phyloP scores from a whole-genome alignment of 192 early-diverging fungal genomes.

The Backusella westeae region DNA sequence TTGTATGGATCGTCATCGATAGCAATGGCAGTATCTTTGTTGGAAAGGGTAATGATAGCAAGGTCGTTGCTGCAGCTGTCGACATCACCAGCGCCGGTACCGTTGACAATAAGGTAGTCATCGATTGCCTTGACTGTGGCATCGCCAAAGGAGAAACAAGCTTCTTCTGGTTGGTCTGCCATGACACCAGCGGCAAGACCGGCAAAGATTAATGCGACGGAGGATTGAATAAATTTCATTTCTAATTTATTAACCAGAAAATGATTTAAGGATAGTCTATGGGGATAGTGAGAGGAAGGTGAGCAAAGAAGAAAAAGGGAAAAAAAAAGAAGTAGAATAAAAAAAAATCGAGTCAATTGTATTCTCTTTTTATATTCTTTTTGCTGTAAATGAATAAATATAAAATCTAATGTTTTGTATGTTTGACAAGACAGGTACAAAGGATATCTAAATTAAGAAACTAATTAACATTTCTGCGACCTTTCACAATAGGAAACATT shows the following conservation, averaged over 20 bases:
- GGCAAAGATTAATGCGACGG: not conserved
- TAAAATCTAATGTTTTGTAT: not conserved
- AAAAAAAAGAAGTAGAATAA: not conserved
- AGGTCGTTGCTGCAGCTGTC: not conserved
- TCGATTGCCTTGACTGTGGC: not conserved
- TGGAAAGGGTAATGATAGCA: not conserved
- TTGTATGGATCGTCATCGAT: not conserved
- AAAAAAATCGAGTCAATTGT: not conserved
- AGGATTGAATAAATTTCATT: constrained; percentile 2
- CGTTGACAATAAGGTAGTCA: not conserved
- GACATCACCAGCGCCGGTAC: not conserved
- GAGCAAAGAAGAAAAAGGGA: not conserved
- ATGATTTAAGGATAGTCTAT: not conserved
- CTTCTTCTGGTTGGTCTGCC: not conserved
- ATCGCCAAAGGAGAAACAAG: not conserved
- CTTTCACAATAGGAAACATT: not conserved
- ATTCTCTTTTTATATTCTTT: not conserved
- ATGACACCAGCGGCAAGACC: not conserved
- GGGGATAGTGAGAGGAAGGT: not conserved
- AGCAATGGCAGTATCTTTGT: not conserved
- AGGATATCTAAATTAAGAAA: not conserved
- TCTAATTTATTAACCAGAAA: not conserved
- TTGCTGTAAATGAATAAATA: not conserved
- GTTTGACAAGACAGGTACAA: constrained; percentile 7
- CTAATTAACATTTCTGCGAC: not conserved